phyloP scores from a whole-genome alignment of 805 yeast genomes.

The Suhomyces tanzawaensis region DNA sequence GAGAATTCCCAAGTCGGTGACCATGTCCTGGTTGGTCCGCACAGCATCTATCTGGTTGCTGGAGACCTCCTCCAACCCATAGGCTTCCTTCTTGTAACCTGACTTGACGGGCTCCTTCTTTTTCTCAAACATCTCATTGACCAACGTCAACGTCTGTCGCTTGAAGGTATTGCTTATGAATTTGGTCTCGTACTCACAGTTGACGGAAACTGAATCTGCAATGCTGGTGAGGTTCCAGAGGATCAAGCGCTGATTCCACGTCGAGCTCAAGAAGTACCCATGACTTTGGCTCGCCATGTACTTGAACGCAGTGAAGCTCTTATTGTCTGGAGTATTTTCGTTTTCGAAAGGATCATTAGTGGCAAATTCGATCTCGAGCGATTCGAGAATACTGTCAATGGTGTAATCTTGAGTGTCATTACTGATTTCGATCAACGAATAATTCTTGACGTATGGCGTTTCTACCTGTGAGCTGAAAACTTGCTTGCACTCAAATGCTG shows the following conservation, averaged over 20 bases:
- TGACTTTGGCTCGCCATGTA: neutral
- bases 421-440: constrained; percentile 21
- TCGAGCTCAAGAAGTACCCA: constrained; percentile 22
- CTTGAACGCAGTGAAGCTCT: constrained; percentile 14
- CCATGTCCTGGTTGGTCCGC: constrained; percentile 48
- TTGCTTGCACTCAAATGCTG: constrained; percentile 54
- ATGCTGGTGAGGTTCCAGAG: constrained; percentile 27
- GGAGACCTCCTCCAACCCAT: constrained; percentile 16
- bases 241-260: constrained; percentile 25
- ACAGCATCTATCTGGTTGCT: constrained; percentile 43
- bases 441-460: constrained; percentile 22
- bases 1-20: constrained; percentile 48
- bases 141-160: constrained; percentile 38
- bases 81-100: constrained; percentile 3
- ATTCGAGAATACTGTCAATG: constrained; percentile 18
- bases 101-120: constrained; percentile 6
- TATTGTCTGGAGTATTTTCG: constrained; percentile 4
- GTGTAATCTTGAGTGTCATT: constrained; percentile 10
- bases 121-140: constrained; percentile 34
- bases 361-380: constrained; percentile 19
- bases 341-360: constrained; percentile 6
- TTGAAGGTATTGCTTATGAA: constrained; percentile 17
- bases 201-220: constrained; percentile 16
- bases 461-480: constrained; percentile 21
- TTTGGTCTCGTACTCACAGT: constrained; percentile 16